Evolutionary conservation across 495 filamentous ascomycete genomes (phyloP), one percentile per base, ranked within the genome.

Genomic region (Penicillium silybi): DNA sequence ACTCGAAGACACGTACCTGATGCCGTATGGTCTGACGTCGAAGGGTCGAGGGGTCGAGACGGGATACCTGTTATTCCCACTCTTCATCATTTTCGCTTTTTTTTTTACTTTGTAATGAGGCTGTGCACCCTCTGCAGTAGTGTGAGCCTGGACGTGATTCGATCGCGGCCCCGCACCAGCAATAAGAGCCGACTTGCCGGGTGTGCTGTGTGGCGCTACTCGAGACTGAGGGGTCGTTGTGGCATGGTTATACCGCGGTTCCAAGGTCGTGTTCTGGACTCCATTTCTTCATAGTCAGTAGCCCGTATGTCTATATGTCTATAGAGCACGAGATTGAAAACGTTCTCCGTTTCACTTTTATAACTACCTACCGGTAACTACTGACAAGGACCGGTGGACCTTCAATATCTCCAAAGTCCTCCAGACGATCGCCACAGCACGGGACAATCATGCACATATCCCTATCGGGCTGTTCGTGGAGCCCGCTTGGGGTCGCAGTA

Each of bases 131-230:
- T 10, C 48, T 16, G 32, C 49, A 43, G 34, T 50, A 52, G 37
- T 34, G 16, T 46, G 19, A 39, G 16, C 9, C 11, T 10, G 13
- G 22, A 27, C 34, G 11, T 63, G 57, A 63, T 63, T 63, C 50
- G 60, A 61, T 47, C 50, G 40, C 10, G 50, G 50, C 60, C 60
- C 60, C 60, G 53, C 56, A 57, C 20, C 57, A 57, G 50, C 47
- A 54, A 16, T 26, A 38, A 37, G 56, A 58, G 50, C 54, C 53
- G 48, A 58, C 42, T 52, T 25, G 43, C 52, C 56, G 53, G 53
- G 52, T 57, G 57, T 37, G 23, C 45, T 19, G 40, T 63, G 60
- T 63, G 60, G 60, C 60, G 60, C 51, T 37, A 37, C 43, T 44
- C 41, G 38, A 20, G 38, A 41, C 38, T 41, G 38, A 32, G 29